phyloP scores from a whole-genome alignment of 2,329 filamentous ascomycete species.

The Rachicladosporium sp. region DNA sequence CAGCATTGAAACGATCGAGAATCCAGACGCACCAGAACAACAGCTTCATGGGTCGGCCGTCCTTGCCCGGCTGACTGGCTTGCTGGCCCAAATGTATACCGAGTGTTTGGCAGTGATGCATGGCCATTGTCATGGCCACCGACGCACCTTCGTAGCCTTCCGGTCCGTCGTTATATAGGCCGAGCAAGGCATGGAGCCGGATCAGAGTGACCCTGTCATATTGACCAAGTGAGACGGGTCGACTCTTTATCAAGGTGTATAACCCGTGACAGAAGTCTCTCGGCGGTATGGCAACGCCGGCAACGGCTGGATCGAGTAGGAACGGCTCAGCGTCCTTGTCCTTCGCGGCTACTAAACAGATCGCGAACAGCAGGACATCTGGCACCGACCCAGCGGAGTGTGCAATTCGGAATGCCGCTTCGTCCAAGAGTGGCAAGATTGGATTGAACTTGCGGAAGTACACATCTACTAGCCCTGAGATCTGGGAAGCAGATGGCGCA shows the following conservation, averaged over 20 bases:
- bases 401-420: slow-evolving; percentile 28
- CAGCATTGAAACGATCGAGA: slow-evolving; percentile 36
- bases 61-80: slow-evolving; percentile 10
- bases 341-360: slow-evolving; percentile 37
- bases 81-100: slow-evolving; percentile 32
- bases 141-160: slow-evolving; percentile 36
- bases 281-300: slow-evolving; percentile 12
- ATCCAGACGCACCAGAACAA: slow-evolving; percentile 40
- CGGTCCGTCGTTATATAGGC: slow-evolving; percentile 35
- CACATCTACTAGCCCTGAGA: slow-evolving; percentile 26
- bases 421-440: slow-evolving; percentile 35
- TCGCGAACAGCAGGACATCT: slow-evolving; percentile 31
- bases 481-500: slow-evolving; percentile 3
- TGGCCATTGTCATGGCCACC: slow-evolving; percentile 35
- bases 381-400: slow-evolving; percentile 25
- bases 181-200: slow-evolving; percentile 34
- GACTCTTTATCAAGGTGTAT: slow-evolving; percentile 30
- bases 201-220: slow-evolving; percentile 36
- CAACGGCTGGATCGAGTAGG: slow-evolving; percentile 20
- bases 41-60: slow-evolving; percentile 27
- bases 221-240: slow-evolving; percentile 29
- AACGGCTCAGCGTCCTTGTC: slow-evolving; percentile 29
- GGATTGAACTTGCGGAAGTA: slow-evolving; percentile 36
- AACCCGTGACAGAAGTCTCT: slow-evolving; percentile 33
- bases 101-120: slow-evolving; percentile 38